Evolutionary conservation across 1,284 basidiomycete species (phyloP).

Genomic region (Pholiota adiposa): DNA sequence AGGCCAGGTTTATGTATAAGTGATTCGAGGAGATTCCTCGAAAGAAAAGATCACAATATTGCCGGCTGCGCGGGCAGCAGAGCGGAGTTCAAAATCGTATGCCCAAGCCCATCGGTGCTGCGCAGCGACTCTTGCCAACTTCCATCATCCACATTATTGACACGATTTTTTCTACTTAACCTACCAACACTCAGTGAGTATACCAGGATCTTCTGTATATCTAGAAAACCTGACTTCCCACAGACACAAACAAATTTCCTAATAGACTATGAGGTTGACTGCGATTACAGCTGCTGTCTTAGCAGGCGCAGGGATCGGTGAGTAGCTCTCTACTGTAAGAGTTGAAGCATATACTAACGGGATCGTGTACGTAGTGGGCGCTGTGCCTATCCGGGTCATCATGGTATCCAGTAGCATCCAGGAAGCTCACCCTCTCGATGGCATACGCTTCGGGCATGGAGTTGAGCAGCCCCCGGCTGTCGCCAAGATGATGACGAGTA

Average conservation of each 20-base stretch:
- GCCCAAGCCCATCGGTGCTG: not conserved
- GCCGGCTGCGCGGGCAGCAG: not conserved
- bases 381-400: constrained; percentile 35
- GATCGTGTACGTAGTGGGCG: constrained; percentile 31
- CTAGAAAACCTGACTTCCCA: not conserved
- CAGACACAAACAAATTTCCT: not conserved
- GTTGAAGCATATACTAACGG: constrained; percentile 1
- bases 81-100: not conserved
- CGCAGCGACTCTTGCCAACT: not conserved
- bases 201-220: not conserved
- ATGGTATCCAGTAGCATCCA: constrained; percentile 29
- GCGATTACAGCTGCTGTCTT: constrained; percentile 12
- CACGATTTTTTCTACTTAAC: not conserved
- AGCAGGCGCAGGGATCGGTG: constrained; percentile 19
- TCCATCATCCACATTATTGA: not conserved
- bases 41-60: not conserved
- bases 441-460: constrained; percentile 36
- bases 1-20: not conserved
- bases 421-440: constrained; percentile 7
- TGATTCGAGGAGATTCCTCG: not conserved
- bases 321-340: not conserved
- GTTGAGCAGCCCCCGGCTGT: constrained; percentile 15
- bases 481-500: constrained; percentile 1
- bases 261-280: constrained; percentile 17
- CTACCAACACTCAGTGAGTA: not conserved